Evolutionary conservation across 1,139 yeast species (phyloP), one percentile per base, ranked within the genome.

Genomic region (Suhomyces anneliseae): DNA sequence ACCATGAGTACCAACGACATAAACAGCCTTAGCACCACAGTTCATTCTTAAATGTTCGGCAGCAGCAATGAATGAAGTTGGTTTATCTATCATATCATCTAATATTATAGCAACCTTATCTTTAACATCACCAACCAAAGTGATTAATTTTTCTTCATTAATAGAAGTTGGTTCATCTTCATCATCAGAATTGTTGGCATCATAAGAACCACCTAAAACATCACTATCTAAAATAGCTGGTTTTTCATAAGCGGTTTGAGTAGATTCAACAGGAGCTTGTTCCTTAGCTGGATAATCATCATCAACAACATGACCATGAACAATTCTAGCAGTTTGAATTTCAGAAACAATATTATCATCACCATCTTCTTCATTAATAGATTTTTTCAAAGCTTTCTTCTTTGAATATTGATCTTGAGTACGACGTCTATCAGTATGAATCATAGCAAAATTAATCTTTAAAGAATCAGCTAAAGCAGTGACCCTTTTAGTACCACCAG

Each of bases 401-500:
- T 67, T 69, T 44, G 69, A 68, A 58, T 82, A 86, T 46, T 81
- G 78, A 67, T 87, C 96, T 60, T 85, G 85, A 41, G 85, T 82
- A 69, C 99, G 85, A 68, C 97, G 86, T 65, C 98, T 83, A 69
- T 93, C 99, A 32, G 99, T 93, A 66, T 95, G 98, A 58, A 95
- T 93, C 98, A 95, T 93, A 51, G 99, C 99, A 63, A 95, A 95
- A 68, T 93, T 90, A 56, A 93, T 90, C 69, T 93, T 93, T 58
- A 95, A 78, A 32, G 95, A 83, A 69, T 95, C 99, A 8, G 99
- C 99, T 61, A 95, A 76, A 2, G 97, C 95, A 33, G 99, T 95
- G 45, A 93, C 99, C 57, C 99, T 81, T 66, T 95, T 95, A 26
- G 99, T 92, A 43, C 99, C 99, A 54, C 99, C 99, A 27, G 99